Evolutionary conservation across 495 filamentous ascomycete genomes (phyloP), one percentile per base, ranked within the genome.

Genomic region (Neurospora sp.): DNA sequence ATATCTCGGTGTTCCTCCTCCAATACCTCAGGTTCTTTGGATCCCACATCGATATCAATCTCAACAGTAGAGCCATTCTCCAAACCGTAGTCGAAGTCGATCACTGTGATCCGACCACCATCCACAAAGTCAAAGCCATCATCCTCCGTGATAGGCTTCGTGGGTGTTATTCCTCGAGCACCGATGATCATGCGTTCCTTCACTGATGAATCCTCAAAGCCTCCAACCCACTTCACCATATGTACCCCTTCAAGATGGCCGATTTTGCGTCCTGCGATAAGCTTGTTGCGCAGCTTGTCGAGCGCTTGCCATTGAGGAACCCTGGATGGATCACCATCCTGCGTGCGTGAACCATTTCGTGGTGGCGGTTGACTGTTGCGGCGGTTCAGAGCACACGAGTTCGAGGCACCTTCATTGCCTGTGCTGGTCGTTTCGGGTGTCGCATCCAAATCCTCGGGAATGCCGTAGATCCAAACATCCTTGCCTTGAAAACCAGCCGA

Each of bases 41-140:
- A 89, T 4, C 93, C 93, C 71, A 96, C 88, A 79, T 96, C 93
- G 74, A 96, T 90, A 3, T 85, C 89, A 34, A 92, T 77, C 74
- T 91, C 87, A 3, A 78, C 79, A 21, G 82, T 81, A 37, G 82
- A 78, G 8, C 92, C 92, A 80, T 92, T 83, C 5, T 72, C 80
- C 15, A 85, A 74, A 10, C 86, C 82, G 73, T 91, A 89, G 71
- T 89, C 85, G 76, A 96, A 96, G 78, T 96, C 93, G 69, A 94
- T 82, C 9, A 96, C 80, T 13, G 90, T 87, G n/a, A 96, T 82
- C 75, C 93, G 87, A 24, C 93, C 93, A 34, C 93, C 92, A 75
- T 94, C 93, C n/a, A 94, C 87, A 72, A 93, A 90, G 73, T 85
- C 86, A 31, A 94, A 89, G 31, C 88, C 90, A 75, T 94, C 92